Evolutionary conservation across 345 rosid genomes (phyloP).

Genomic region (Hibiscus tridactylites): DNA sequence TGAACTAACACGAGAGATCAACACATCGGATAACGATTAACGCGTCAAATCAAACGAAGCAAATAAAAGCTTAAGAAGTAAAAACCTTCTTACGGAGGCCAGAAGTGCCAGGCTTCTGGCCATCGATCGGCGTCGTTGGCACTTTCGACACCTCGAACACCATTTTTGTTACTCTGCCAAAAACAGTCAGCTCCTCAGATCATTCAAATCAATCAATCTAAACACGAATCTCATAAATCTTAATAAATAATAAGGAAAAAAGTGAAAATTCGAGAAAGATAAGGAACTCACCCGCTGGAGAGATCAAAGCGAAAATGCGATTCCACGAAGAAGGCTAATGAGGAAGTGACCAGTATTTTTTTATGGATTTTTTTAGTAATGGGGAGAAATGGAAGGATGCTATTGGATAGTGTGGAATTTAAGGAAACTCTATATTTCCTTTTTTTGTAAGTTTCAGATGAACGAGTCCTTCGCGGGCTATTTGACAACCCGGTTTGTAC

Average conservation of each 20-base stretch:
- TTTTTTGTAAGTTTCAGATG: background rate
- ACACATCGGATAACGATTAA: background rate
- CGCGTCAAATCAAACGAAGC: background rate
- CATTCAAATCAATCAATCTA: background rate
- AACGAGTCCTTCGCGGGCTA: background rate
- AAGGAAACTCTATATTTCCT: background rate
- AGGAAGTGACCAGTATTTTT: background rate
- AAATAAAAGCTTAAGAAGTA: background rate
- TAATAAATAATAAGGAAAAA: too few relatives aligned
- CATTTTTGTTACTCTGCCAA: constrained; percentile 5
- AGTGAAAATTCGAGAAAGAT: too few relatives aligned
- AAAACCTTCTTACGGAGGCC: constrained; percentile 97
- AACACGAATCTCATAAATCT: too few relatives aligned
- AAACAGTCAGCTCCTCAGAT: background rate
- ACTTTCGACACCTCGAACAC: constrained; percentile 54
- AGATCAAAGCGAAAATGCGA: background rate
- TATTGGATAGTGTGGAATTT: constrained; percentile 3
- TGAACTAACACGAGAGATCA: background rate
- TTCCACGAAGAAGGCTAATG: background rate
- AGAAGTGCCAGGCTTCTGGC: constrained; percentile 97
- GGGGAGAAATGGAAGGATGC: background rate
- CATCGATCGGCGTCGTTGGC: constrained; percentile 58
- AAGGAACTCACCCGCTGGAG: too few relatives aligned
- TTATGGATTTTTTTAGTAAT: background rate
- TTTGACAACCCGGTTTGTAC: too few relatives aligned